phyloP scores from a whole-genome alignment of 108 stramenopile species.

The Cyclotella choctawhatcheeana region DNA sequence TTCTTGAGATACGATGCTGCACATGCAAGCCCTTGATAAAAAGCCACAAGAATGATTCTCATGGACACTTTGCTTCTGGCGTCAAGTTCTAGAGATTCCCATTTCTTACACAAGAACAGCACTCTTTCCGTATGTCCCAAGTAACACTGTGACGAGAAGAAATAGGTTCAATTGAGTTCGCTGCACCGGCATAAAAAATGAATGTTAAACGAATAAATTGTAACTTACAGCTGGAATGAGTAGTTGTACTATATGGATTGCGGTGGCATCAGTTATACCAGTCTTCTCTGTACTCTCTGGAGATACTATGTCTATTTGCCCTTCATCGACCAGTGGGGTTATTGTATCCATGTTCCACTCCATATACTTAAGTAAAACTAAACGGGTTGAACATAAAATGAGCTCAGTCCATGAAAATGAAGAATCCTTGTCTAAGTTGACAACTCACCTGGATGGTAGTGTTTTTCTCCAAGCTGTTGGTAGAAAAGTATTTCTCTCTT shows the following conservation, averaged over 20 bases:
- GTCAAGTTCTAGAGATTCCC: not conserved
- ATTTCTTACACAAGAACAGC: not conserved
- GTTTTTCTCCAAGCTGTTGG: constrained; percentile 3
- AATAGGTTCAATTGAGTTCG: too few species aligned
- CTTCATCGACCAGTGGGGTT: not conserved
- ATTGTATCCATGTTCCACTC: constrained; percentile 8
- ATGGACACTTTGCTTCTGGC: not conserved
- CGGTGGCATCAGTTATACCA: not conserved
- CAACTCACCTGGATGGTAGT: not conserved
- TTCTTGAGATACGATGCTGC: not conserved
- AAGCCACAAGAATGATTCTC: not conserved
- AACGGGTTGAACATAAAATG: too few species aligned
- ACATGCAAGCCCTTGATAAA: not conserved
- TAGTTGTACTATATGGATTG: not conserved
- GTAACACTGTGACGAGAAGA: too few species aligned
- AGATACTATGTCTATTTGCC: not conserved
- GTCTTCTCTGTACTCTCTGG: not conserved
- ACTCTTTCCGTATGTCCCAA: not conserved
- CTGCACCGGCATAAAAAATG: too few species aligned
- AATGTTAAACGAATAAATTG: too few species aligned
- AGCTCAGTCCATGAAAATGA: too few species aligned
- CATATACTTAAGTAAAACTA: not conserved
- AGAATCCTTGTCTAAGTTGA: too few species aligned
- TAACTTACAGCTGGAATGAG: not conserved
- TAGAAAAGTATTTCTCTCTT: constrained; percentile 25